Evolutionary conservation across 2,329 filamentous ascomycete genomes (phyloP).

Genomic region (Aphanoascus verrucosus): DNA sequence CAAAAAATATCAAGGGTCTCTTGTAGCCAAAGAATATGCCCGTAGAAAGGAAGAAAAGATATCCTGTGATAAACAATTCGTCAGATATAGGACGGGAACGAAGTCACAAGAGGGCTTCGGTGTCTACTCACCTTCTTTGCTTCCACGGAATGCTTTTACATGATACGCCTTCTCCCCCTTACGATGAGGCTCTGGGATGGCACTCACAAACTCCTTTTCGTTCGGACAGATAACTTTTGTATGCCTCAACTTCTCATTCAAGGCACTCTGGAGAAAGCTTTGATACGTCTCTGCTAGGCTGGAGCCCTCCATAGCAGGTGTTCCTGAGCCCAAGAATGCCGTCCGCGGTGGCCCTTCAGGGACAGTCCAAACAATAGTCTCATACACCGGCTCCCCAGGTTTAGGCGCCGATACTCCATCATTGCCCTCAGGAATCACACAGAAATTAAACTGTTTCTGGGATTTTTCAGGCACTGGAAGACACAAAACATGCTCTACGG

Average conservation of each 20-base stretch:
- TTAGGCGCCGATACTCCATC: slow-evolving; percentile 40
- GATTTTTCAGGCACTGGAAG: slow-evolving; percentile 55
- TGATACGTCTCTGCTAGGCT: slow-evolving; percentile 39
- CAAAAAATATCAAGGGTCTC: slow-evolving; percentile 53
- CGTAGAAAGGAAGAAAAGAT: slow-evolving; percentile 51
- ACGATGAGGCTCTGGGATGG: slow-evolving; percentile 49
- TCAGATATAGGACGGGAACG: background rate
- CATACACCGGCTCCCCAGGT: slow-evolving; percentile 35
- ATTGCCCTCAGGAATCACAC: slow-evolving; percentile 45
- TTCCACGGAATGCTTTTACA: slow-evolving; percentile 53
- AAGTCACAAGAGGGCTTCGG: background rate
- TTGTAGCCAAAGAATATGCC: slow-evolving; percentile 57
- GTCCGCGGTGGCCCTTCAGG: slow-evolving; percentile 43
- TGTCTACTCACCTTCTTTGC: slow-evolving; percentile 48
- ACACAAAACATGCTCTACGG: slow-evolving; percentile 48
- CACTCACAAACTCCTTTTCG: slow-evolving; percentile 49
- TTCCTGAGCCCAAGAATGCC: slow-evolving; percentile 34
- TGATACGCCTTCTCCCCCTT: slow-evolving; percentile 55
- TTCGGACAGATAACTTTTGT: slow-evolving; percentile 44
- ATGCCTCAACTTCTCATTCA: slow-evolving; percentile 41
- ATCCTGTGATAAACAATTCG: slow-evolving; percentile 37
- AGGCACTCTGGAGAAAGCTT: slow-evolving; percentile 32
- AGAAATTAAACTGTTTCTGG: slow-evolving; percentile 53
- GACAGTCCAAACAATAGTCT: slow-evolving; percentile 52
- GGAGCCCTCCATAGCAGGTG: slow-evolving; percentile 31